Evolutionary conservation across 106 monocot species (phyloP).

Genomic region (Iris macrosiphon): DNA sequence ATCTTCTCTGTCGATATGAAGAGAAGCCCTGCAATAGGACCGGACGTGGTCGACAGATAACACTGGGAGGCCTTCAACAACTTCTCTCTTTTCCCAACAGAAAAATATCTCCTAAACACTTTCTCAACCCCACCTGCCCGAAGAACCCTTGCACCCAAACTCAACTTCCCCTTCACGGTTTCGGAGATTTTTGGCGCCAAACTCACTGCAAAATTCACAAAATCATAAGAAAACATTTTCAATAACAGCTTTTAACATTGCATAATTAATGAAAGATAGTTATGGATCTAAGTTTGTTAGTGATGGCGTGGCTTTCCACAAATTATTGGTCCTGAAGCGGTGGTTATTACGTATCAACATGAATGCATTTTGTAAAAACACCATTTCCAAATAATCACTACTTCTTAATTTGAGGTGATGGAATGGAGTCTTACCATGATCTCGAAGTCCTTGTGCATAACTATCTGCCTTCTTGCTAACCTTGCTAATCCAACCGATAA

Average conservation of each 20-base stretch:
- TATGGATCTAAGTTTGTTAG: too few species aligned
- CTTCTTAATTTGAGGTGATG: too few species aligned
- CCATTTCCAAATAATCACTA: too few species aligned
- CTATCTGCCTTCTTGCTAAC: constrained; percentile 29
- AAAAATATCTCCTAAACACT: constrained; percentile 24
- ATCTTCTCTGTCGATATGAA: constrained; percentile 41
- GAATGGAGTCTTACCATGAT: constrained; percentile 25
- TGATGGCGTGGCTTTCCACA: too few species aligned
- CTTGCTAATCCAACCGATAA: constrained; percentile 23
- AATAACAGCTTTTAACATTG: neutral
- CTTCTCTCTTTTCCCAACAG: constrained; percentile 20
- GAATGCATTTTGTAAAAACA: too few species aligned
- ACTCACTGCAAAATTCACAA: constrained; percentile 17
- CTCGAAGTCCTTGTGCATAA: constrained; percentile 11
- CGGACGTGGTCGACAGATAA: constrained; percentile 32
- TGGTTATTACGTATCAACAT: too few species aligned
- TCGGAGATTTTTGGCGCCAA: constrained; percentile 28
- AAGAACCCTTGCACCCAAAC: constrained; percentile 28
- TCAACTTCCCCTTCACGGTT: constrained; percentile 34
- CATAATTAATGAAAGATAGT: too few species aligned
- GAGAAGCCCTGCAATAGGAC: constrained; percentile 37
- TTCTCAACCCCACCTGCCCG: constrained; percentile 27
- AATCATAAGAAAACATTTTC: neutral
- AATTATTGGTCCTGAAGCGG: too few species aligned
- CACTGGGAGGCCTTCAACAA: constrained; percentile 28